A percentile compares a stretch with the other conserved stretches of the same genome.
Conservation (phyloP, 169 alveolate genomes). For the Plasmodium relictum region DNA sequence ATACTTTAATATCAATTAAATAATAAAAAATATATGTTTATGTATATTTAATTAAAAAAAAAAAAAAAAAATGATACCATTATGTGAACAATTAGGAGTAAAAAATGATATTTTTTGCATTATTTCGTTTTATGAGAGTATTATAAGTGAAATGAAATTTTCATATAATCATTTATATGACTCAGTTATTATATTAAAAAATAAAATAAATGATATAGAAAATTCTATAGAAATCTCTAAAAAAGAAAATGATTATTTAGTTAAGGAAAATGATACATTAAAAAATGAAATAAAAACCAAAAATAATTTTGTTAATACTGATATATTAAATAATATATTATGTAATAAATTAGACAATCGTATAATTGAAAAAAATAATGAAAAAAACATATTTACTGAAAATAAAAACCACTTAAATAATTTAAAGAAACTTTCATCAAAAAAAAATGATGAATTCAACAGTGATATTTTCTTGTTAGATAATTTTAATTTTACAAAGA, state of each 20-base stretch:
- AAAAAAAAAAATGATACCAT: slow-evolving; percentile 10
- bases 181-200: slow-evolving; percentile 6
- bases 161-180: slow-evolving; percentile 44
- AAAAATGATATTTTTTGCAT: neutral
- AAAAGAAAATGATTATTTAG: neutral
- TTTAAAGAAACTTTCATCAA: neutral
- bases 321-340: slow-evolving; percentile 47
- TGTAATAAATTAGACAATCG: neutral
- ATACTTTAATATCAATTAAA: too few relatives aligned
- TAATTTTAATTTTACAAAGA: too few relatives aligned
- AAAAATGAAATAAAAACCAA: neutral
- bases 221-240: neutral
- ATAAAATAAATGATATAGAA: slow-evolving; percentile 27
- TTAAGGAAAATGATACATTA: neutral
- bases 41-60: neutral
- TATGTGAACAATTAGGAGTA: slow-evolving; percentile 26
- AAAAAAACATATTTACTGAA: neutral
- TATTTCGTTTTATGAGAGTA: slow-evolving; percentile 45
- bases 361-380: neutral
- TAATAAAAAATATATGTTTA: neutral
- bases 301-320: slow-evolving; percentile 16
- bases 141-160: slow-evolving; percentile 32
- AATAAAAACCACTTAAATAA: neutral
- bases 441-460: too few relatives aligned
- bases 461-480: too few relatives aligned